phyloP scores from a whole-genome alignment of 257 asterid genomes.

The Solanum sitiens region DNA sequence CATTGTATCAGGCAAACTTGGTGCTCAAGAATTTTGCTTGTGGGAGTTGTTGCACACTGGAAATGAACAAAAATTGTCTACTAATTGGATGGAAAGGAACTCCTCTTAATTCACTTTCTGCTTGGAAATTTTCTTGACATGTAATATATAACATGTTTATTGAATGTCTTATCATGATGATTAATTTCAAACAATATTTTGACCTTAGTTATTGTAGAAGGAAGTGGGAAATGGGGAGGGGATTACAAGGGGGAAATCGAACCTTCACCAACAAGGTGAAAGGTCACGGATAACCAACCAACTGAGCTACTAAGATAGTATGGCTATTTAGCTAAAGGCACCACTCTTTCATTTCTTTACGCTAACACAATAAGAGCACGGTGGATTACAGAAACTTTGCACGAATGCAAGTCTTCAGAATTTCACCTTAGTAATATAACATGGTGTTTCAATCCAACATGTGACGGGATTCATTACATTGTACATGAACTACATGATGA shows the following conservation, averaged over 20 bases:
- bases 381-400: background rate
- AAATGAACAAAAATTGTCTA: constrained; percentile 28
- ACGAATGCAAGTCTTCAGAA: background rate
- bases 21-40: constrained; percentile 19
- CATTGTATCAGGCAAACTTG: constrained; percentile 29
- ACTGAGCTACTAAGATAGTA: background rate
- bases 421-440: background rate
- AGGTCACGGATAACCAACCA: background rate
- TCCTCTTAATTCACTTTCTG: constrained; percentile 31
- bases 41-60: constrained; percentile 25
- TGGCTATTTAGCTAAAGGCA: background rate
- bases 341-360: background rate
- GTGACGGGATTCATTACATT: background rate
- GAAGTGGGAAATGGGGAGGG: background rate
- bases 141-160: background rate
- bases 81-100: constrained; percentile 51
- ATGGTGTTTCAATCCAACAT: background rate
- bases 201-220: background rate
- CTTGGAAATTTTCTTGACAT: constrained; percentile 27
- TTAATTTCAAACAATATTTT: no score
- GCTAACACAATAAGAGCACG: background rate
- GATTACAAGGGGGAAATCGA: background rate
- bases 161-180: background rate
- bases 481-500: background rate
- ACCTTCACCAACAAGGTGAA: background rate